phyloP scores from a whole-genome alignment of 257 asterid genomes.

The Sherardia arvensis region DNA sequence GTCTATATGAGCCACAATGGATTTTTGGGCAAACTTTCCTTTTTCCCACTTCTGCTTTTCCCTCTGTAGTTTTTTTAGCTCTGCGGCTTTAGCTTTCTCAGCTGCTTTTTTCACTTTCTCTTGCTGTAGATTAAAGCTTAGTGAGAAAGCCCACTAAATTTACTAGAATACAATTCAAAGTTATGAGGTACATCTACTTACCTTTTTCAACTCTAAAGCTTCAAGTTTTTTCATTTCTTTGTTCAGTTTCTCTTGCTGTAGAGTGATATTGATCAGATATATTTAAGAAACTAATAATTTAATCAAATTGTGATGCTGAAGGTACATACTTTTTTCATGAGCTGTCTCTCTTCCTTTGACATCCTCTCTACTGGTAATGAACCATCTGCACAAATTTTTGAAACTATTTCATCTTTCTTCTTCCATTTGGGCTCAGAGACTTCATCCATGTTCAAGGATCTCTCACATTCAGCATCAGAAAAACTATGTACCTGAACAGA shows the following conservation, averaged over 20 bases:
- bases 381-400: constrained; percentile 27
- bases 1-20: constrained; percentile 89
- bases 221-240: constrained; percentile 73
- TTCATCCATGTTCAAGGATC: constrained; percentile 20
- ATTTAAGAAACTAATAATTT: not conserved
- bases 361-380: constrained; percentile 31
- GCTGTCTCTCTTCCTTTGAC: constrained; percentile 72
- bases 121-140: constrained; percentile 36
- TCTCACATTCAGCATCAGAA: constrained; percentile 26
- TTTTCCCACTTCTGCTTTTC: constrained; percentile 90
- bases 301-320: constrained; percentile 9
- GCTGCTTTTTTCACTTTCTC: constrained; percentile 79
- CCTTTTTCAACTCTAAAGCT: constrained; percentile 66
- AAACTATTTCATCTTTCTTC: constrained; percentile 22
- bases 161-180: not conserved
- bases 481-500: constrained; percentile 32
- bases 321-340: constrained; percentile 56
- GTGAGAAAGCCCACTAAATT: constrained; percentile 9
- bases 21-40: constrained; percentile 73
- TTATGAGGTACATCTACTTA: not conserved
- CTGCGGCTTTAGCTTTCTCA: constrained; percentile 80
- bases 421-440: constrained; percentile 24
- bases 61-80: constrained; percentile 50
- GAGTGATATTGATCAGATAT: constrained; percentile 18
- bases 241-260: constrained; percentile 69